Conservation (phyloP, 108 stramenopile genomes). For the Pelagomonas calceolata region DNA sequence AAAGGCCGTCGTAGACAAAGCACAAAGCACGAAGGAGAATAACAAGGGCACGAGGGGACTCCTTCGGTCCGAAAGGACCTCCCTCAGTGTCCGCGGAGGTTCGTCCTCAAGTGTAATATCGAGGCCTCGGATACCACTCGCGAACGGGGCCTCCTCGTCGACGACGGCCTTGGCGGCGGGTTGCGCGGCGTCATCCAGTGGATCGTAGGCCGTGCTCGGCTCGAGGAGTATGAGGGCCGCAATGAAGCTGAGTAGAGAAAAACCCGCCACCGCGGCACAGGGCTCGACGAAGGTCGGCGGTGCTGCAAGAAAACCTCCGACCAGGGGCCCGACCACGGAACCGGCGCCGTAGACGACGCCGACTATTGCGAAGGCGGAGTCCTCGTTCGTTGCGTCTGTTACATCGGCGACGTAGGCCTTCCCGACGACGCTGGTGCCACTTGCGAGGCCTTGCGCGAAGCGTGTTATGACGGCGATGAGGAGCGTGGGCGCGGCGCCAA, state of each 20-base stretch:
- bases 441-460: neutral
- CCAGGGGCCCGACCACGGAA: neutral
- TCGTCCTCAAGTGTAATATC: no score
- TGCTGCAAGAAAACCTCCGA: neutral
- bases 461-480: no score
- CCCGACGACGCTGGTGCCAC: neutral
- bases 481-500: no score
- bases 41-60: neutral
- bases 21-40: neutral
- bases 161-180: neutral
- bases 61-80: neutral
- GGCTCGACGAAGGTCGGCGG: neutral
- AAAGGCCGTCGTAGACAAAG: neutral
- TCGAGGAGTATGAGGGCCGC: neutral
- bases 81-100: neutral
- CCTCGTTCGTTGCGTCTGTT: neutral
- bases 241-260: neutral
- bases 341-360: neutral
- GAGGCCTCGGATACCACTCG: no score
- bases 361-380: neutral
- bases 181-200: neutral
- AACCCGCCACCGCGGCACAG: neutral
- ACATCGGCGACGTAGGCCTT: neutral
- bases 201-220: neutral
- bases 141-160: no score